Evolutionary conservation across 2,329 filamentous ascomycete species (phyloP).

Genomic region (Zymoseptoria crescenta): DNA sequence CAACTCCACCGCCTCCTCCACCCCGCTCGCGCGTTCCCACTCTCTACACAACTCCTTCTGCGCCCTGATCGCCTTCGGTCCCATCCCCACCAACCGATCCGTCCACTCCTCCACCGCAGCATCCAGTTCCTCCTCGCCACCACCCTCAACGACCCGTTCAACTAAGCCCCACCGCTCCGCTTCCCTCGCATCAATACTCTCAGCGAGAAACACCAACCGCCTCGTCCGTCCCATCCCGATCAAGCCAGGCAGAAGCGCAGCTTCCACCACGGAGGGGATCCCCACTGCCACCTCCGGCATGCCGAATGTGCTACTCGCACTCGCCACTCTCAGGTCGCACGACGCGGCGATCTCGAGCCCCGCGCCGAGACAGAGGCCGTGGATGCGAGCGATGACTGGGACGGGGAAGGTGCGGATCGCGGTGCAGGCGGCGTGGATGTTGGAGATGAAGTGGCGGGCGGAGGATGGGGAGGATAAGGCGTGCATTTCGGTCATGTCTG

Average conservation of each 20-base stretch:
- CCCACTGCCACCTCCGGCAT: slow-evolving; percentile 36
- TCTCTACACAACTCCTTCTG: slow-evolving; percentile 28
- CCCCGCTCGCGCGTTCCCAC: slow-evolving; percentile 20
- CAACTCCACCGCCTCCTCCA: slow-evolving; percentile 18
- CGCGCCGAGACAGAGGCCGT: slow-evolving; percentile 33
- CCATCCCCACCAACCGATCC: slow-evolving; percentile 24
- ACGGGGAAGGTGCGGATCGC: slow-evolving; percentile 32
- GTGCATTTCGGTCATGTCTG: slow-evolving; percentile 26
- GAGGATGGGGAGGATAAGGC: slow-evolving; percentile 17
- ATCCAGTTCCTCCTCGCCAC: slow-evolving; percentile 22
- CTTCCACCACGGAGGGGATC: slow-evolving; percentile 34
- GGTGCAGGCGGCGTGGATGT: slow-evolving; percentile 27
- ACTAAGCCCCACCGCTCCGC: slow-evolving; percentile 32
- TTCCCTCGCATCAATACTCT: slow-evolving; percentile 27
- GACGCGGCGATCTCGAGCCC: slow-evolving; percentile 31
- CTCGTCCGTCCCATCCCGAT: slow-evolving; percentile 34
- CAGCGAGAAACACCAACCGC: slow-evolving; percentile 31
- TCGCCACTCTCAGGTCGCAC: slow-evolving; percentile 33
- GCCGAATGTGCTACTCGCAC: slow-evolving; percentile 27
- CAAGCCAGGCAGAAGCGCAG: slow-evolving; percentile 30
- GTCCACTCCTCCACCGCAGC: slow-evolving; percentile 29
- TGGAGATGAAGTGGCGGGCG: slow-evolving; percentile 32
- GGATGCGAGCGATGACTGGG: slow-evolving; percentile 33
- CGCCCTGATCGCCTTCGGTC: slow-evolving; percentile 26
- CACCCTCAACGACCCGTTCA: slow-evolving; percentile 27